A percentile compares a stretch with the other conserved stretches of the same genome.
These are phyloP conservation scores for Dactylellina sp. DNA, from an alignment of 2,329 filamentous ascomycete genomes.

Conservation along the genomic window DNA sequence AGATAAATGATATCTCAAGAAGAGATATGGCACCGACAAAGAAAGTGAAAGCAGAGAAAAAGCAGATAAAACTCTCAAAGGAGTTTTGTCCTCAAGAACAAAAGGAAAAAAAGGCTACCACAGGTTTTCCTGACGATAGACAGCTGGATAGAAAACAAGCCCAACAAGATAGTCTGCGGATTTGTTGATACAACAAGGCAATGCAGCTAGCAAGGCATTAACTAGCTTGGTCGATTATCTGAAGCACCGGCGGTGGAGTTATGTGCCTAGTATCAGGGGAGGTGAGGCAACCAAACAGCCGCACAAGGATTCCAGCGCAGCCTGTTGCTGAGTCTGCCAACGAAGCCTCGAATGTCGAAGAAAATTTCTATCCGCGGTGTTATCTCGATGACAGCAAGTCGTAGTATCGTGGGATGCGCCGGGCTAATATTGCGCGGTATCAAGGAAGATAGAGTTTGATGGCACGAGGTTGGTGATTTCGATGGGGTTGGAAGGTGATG, in stretches of 20 bases:
- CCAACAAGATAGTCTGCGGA: not conserved
- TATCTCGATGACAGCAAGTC: not conserved
- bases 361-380: not conserved
- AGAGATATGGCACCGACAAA: not conserved
- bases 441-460: not conserved
- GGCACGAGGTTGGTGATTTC: not conserved
- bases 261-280: conserved; percentile 13
- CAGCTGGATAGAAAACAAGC: not conserved
- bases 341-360: not conserved
- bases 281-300: conserved; percentile 60
- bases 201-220: not conserved
- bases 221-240: not conserved
- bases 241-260: not conserved
- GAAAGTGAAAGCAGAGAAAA: not conserved
- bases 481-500: too few species aligned
- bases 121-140: not conserved
- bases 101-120: not conserved
- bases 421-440: not conserved
- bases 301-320: conserved; percentile 1
- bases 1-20: not conserved
- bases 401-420: too few species aligned
- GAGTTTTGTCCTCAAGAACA: conserved; percentile 9
- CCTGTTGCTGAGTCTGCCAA: not conserved
- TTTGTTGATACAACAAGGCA: not conserved
- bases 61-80: conserved; percentile 14